These are phyloP conservation scores for Vickermania ingenoplastis DNA, from an alignment of 208 protist species.

Conservation along the genomic window DNA sequence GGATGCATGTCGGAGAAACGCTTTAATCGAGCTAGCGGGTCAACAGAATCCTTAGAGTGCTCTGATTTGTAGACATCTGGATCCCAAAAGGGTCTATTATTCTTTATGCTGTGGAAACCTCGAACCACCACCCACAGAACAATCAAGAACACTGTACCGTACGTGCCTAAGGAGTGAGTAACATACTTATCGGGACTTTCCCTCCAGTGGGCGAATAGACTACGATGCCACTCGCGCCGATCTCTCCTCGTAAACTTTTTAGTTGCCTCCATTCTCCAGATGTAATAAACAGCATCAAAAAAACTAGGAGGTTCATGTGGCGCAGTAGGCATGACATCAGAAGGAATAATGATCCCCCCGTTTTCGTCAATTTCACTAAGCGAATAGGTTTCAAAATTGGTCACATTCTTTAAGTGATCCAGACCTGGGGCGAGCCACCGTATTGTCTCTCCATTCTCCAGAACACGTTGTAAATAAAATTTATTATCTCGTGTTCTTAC, in stretches of 20 bases:
- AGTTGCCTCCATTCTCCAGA: slow-evolving; percentile 43
- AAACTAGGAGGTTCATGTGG: slow-evolving; percentile 54
- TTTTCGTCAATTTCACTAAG: slow-evolving; percentile 85
- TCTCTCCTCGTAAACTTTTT: slow-evolving; percentile 82
- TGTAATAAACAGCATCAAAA: slow-evolving; percentile 72
- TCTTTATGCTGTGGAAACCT: slow-evolving; percentile 77
- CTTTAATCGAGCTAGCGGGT: slow-evolving; percentile 68
- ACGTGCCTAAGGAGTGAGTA: slow-evolving; percentile 50
- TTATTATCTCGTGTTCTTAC: slow-evolving; percentile 85
- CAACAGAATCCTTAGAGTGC: slow-evolving; percentile 43
- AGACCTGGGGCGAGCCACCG: slow-evolving; percentile 75
- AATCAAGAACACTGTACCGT: slow-evolving; percentile 49
- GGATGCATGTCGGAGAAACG: slow-evolving; percentile 79
- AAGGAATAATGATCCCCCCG: slow-evolving; percentile 69
- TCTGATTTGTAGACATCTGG: slow-evolving; percentile 59
- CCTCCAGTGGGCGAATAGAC: slow-evolving; percentile 72
- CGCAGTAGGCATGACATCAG: slow-evolving; percentile 66
- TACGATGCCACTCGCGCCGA: slow-evolving; percentile 66
- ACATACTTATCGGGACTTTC: slow-evolving; percentile 77
- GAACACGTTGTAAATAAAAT: slow-evolving; percentile 84
- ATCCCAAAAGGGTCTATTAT: slow-evolving; percentile 86
- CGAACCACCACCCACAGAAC: slow-evolving; percentile 56
- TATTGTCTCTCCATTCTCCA: slow-evolving; percentile 66
- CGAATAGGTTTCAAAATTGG: slow-evolving; percentile 83
- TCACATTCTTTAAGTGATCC: slow-evolving; percentile 73